Conservation (phyloP, 2,329 filamentous ascomycete species). For the Stachybotrys echinatus region DNA sequence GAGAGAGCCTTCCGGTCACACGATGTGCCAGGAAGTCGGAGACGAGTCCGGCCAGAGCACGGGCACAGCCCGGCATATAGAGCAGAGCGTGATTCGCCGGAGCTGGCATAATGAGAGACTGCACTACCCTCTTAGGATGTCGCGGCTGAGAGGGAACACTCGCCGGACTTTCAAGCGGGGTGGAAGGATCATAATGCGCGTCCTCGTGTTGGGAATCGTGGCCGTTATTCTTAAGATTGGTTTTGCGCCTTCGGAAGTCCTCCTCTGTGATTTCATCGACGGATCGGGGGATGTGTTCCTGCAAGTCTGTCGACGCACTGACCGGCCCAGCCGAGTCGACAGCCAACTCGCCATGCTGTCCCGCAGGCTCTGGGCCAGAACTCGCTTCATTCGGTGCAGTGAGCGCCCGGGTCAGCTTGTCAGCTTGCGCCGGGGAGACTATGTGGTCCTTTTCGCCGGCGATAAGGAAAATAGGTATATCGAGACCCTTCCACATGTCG, state of each 20-base stretch:
- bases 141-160: slow-evolving; percentile 41
- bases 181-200: slow-evolving; percentile 37
- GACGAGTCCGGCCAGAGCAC: slow-evolving; percentile 73
- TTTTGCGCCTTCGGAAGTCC: slow-evolving; percentile 16
- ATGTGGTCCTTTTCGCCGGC: slow-evolving; percentile 73
- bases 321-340: slow-evolving; percentile 47
- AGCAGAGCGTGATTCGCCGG: slow-evolving; percentile 81
- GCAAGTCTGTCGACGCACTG: slow-evolving; percentile 24
- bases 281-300: slow-evolving; percentile 25
- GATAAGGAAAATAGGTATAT: slow-evolving; percentile 71
- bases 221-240: no score
- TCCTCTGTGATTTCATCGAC: slow-evolving; percentile 27
- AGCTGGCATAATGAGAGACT: slow-evolving; percentile 64
- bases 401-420: slow-evolving; percentile 54
- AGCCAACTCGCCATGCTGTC: neutral
- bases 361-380: slow-evolving; percentile 2
- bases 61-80: slow-evolving; percentile 71
- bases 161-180: slow-evolving; percentile 35
- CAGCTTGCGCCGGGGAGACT: slow-evolving; percentile 65
- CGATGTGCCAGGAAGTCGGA: slow-evolving; percentile 73
- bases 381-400: slow-evolving; percentile 5
- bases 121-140: slow-evolving; percentile 51
- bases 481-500: slow-evolving; percentile 66
- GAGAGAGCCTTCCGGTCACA: slow-evolving; percentile 70
- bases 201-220: slow-evolving; percentile 26